Percentiles rank a stretch among this genome's conserved stretches.
Conservation (phyloP, 2,329 filamentous ascomycete genomes). For the Thyridium curvatum region DNA sequence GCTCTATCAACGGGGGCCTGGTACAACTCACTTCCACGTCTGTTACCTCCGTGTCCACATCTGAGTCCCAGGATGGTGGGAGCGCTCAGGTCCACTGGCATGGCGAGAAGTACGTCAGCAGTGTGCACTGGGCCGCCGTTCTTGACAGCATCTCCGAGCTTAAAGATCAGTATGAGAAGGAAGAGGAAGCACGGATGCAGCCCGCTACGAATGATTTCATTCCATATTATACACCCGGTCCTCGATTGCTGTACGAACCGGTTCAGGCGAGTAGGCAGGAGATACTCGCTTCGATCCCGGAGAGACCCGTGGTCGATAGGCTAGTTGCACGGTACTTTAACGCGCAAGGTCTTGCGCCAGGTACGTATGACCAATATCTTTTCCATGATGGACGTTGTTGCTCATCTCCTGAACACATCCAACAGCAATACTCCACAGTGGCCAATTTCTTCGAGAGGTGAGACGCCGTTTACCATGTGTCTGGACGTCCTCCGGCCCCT, state of each 20-base stretch:
- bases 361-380: constrained; percentile 7
- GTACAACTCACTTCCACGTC: neutral
- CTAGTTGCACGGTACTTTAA: constrained; percentile 30
- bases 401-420: constrained; percentile 3
- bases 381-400: no score
- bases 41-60: no score
- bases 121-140: constrained; percentile 32
- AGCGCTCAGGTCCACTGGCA: constrained; percentile 18
- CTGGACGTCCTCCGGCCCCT: neutral
- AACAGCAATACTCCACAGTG: constrained; percentile 18
- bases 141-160: constrained; percentile 32
- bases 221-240: constrained; percentile 7
- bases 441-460: constrained; percentile 21
- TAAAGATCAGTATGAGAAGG: constrained; percentile 24
- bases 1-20: no score
- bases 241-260: constrained; percentile 24
- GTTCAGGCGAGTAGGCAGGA: constrained; percentile 17
- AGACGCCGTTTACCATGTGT: constrained; percentile 1
- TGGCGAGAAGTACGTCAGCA: constrained; percentile 24
- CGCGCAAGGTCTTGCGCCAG: constrained; percentile 17
- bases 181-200: constrained; percentile 11
- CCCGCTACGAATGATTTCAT: neutral
- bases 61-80: constrained; percentile 14
- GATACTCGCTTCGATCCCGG: constrained; percentile 25
- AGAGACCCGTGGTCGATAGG: constrained; percentile 22